Evolutionary conservation across 805 yeast genomes (phyloP).

Genomic region (Pichia thaimueangensis): DNA sequence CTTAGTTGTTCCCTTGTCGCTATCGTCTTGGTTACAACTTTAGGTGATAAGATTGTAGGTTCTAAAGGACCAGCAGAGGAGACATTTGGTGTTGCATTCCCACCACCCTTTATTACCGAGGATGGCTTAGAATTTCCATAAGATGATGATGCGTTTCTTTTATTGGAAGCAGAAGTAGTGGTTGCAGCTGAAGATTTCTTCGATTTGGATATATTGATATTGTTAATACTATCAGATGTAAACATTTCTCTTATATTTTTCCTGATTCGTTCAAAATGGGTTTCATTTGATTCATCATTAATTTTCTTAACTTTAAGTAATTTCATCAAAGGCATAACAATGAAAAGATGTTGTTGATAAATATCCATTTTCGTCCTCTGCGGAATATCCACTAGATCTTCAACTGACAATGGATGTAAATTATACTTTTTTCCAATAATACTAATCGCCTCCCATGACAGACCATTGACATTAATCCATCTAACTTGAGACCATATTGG

Average conservation of each 20-base stretch:
- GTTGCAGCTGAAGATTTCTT: not conserved
- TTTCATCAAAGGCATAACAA: constrained; percentile 47
- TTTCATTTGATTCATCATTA: constrained; percentile 1
- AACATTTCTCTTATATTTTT: not conserved
- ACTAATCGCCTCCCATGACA: constrained; percentile 56
- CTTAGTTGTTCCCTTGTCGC: constrained; percentile 12
- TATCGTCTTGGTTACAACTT: constrained; percentile 9
- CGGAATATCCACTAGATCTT: constrained; percentile 59
- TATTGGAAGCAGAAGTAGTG: not conserved
- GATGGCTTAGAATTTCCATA: no score
- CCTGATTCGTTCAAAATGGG: constrained; percentile 1
- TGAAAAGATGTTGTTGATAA: constrained; percentile 46
- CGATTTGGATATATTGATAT: no score
- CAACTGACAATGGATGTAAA: constrained; percentile 50
- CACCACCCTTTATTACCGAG: not conserved
- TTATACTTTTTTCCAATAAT: constrained; percentile 38
- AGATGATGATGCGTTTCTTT: not conserved
- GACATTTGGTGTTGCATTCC: not conserved
- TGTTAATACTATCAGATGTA: not conserved
- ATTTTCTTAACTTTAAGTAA: constrained; percentile 29
- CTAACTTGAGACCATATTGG: constrained; percentile 47
- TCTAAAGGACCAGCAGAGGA: no score
- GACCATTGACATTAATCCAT: constrained; percentile 54
- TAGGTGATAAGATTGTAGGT: not conserved
- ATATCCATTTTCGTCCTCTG: constrained; percentile 53